phyloP scores from a whole-genome alignment of 805 yeast species.

The Sungouiozyma intestinalis region DNA sequence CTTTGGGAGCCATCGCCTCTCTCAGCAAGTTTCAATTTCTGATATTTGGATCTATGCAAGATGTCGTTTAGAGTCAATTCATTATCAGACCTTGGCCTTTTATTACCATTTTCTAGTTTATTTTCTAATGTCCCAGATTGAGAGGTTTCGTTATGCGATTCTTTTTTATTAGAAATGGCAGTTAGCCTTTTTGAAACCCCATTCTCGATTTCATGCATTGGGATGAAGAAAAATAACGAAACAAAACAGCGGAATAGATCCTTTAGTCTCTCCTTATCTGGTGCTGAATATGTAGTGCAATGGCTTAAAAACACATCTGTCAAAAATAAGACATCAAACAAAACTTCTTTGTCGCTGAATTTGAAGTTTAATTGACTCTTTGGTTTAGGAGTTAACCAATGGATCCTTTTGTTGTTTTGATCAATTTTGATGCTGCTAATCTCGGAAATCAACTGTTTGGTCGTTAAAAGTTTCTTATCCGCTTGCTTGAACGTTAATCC shows the following conservation, averaged over 20 bases:
- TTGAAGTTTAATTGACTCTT: constrained; percentile 57
- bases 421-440: constrained; percentile 88
- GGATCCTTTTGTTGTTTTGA: constrained; percentile 74
- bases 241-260: constrained; percentile 63
- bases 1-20: constrained; percentile 6
- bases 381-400: constrained; percentile 82
- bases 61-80: constrained; percentile 18
- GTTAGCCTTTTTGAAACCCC: constrained; percentile 17
- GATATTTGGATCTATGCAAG: constrained; percentile 33
- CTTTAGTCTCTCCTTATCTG: constrained; percentile 69
- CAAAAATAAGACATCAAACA: constrained; percentile 64
- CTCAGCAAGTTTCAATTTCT: constrained; percentile 15
- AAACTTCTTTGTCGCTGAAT: constrained; percentile 55
- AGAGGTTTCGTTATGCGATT: constrained; percentile 8
- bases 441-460: constrained; percentile 83
- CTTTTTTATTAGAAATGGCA: not conserved
- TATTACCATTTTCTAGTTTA: constrained; percentile 15
- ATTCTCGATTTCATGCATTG: constrained; percentile 39
- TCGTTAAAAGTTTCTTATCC: constrained; percentile 83
- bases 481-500: constrained; percentile 96
- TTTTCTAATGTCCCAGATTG: constrained; percentile 13
- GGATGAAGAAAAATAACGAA: constrained; percentile 58
- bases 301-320: constrained; percentile 56
- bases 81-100: constrained; percentile 22
- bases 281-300: constrained; percentile 63